Conservation (phyloP, 257 asterid species). For the Coffea eugenioides region DNA sequence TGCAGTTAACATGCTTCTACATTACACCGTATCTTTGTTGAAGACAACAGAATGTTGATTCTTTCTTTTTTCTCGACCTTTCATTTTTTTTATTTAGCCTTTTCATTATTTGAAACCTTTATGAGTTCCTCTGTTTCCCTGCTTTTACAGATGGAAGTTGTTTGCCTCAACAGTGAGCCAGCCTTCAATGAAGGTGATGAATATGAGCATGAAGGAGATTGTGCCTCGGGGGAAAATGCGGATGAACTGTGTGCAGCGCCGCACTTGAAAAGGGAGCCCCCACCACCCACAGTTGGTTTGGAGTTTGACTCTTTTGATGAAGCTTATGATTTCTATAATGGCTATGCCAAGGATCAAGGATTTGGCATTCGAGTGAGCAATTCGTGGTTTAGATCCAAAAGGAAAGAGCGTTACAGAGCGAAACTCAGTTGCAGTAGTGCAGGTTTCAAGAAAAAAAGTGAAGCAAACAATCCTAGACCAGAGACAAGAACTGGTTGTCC, state of each 20-base stretch:
- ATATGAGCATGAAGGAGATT: conserved; percentile 45
- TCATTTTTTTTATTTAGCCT: background rate
- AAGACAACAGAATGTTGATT: no score
- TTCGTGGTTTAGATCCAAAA: conserved; percentile 65
- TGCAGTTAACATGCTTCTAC: background rate
- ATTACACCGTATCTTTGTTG: no score
- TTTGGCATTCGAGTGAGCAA: conserved; percentile 63
- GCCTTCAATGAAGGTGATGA: conserved; percentile 42
- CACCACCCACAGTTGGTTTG: conserved; percentile 46
- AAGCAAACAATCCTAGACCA: conserved; percentile 59
- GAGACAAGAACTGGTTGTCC: conserved; percentile 70
- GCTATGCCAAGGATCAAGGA: conserved; percentile 58
- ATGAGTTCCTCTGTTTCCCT: background rate
- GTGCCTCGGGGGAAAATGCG: conserved; percentile 27
- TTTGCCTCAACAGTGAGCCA: conserved; percentile 52
- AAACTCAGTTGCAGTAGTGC: conserved; percentile 66
- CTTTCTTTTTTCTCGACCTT: no score
- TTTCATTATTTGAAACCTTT: background rate
- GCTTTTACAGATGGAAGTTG: conserved; percentile 50
- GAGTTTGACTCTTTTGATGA: conserved; percentile 58
- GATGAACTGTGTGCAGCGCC: conserved; percentile 26
- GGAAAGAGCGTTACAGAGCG: conserved; percentile 62
- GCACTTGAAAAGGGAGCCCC: conserved; percentile 26
- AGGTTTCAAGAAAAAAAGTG: conserved; percentile 64
- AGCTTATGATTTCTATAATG: conserved; percentile 57